Evolutionary conservation across 2,329 filamentous ascomycete species (phyloP).

Genomic region (Microdochium paspali): DNA sequence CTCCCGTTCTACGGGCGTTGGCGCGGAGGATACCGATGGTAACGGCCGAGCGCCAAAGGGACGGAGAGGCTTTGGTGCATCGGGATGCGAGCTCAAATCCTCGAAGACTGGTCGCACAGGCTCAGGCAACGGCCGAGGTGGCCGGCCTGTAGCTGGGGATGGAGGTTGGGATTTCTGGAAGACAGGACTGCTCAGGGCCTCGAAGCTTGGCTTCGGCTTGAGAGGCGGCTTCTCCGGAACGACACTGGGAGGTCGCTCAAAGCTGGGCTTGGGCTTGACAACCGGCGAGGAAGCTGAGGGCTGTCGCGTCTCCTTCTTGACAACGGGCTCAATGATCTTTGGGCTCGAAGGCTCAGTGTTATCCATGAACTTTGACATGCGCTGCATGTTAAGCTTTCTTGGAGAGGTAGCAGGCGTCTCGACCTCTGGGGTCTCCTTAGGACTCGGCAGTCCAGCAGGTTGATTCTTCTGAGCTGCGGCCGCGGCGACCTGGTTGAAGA

Average conservation of each 20-base stretch:
- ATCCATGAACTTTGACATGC: constrained; percentile 49
- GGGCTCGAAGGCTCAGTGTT: constrained; percentile 21
- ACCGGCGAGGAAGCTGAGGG: constrained; percentile 1
- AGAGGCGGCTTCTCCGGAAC: not conserved
- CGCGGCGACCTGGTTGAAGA: constrained; percentile 19
- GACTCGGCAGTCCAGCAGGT: not conserved
- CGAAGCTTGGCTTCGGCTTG: constrained; percentile 1
- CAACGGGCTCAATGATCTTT: constrained; percentile 1
- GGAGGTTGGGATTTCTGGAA: constrained; percentile 10
- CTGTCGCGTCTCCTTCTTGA: constrained; percentile 6
- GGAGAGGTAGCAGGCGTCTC: constrained; percentile 40
- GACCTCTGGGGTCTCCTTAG: constrained; percentile 15
- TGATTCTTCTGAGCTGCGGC: constrained; percentile 15
- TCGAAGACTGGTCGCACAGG: constrained; percentile 7
- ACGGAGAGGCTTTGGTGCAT: not conserved
- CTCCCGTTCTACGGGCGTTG: constrained; percentile 7
- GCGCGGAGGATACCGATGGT: constrained; percentile 12
- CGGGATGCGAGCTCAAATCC: not conserved
- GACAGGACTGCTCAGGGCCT: not conserved
- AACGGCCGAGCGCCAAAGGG: constrained; percentile 22
- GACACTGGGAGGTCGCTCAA: not conserved
- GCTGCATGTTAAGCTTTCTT: constrained; percentile 47
- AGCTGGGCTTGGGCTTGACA: constrained; percentile 7
- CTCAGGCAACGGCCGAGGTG: constrained; percentile 17
- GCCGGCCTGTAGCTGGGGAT: constrained; percentile 14